Evolutionary conservation across 2,329 filamentous ascomycete species (phyloP).

Genomic region (Pezicula radicicola): DNA sequence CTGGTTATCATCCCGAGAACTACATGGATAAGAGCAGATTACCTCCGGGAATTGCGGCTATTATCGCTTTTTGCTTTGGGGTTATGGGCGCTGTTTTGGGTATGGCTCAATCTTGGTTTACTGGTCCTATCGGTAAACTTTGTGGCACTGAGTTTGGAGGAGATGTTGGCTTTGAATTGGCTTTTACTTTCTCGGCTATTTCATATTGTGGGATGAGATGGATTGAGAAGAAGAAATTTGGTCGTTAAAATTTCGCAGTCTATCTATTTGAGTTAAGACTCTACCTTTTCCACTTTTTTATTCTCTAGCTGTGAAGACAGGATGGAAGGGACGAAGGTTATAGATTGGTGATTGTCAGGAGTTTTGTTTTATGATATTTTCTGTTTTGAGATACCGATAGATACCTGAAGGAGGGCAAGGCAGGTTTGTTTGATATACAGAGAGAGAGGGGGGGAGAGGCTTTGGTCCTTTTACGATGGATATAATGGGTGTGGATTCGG

Average conservation of each 20-base stretch:
- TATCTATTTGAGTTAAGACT: no score
- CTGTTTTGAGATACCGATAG: no score
- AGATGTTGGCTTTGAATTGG: constrained; percentile 64
- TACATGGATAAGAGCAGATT: constrained; percentile 57
- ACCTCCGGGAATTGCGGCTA: constrained; percentile 61
- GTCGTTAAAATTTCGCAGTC: no score
- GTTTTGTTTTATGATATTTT: no score
- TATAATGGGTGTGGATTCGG: no score
- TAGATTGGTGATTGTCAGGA: no score
- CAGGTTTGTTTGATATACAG: no score
- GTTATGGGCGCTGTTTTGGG: constrained; percentile 64
- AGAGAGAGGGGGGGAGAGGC: no score
- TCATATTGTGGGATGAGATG: constrained; percentile 45
- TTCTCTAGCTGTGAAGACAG: neutral
- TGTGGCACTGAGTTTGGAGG: constrained; percentile 37
- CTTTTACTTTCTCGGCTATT: constrained; percentile 55
- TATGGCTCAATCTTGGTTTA: constrained; percentile 69
- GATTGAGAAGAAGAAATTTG: constrained; percentile 38
- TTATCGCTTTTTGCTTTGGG: constrained; percentile 61
- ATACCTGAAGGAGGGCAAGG: no score
- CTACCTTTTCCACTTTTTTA: no score
- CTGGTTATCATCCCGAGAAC: constrained; percentile 54
- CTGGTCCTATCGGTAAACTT: constrained; percentile 60
- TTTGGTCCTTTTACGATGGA: no score
- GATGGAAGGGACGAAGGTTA: no score